Conservation (phyloP, 805 yeast genomes). For the Sugiyamaella chiloensis region DNA sequence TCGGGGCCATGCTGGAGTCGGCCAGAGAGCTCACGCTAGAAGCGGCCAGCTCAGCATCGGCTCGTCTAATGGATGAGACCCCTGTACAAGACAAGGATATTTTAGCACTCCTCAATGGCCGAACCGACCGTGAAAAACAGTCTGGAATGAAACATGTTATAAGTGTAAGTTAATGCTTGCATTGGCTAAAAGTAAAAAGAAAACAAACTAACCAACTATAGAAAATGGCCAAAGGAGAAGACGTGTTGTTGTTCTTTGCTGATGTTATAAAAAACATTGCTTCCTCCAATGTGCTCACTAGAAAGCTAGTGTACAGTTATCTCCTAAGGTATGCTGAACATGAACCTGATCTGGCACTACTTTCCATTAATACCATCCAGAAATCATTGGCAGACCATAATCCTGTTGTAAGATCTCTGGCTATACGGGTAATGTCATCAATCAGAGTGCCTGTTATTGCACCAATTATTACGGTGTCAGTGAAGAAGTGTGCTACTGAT, state of each 20-base stretch:
- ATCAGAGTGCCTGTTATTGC: slow-evolving; percentile 75
- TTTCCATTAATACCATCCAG: slow-evolving; percentile 89
- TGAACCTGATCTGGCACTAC: slow-evolving; percentile 85
- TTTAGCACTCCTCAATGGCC: slow-evolving; percentile 60
- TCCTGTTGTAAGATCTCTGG: slow-evolving; percentile 65
- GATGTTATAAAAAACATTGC: slow-evolving; percentile 87
- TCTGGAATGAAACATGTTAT: slow-evolving; percentile 57
- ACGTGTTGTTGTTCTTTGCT: slow-evolving; percentile 58
- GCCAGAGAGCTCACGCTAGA: slow-evolving; percentile 77
- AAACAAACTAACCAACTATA: background rate
- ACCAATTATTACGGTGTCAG: slow-evolving; percentile 71
- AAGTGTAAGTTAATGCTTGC: slow-evolving; percentile 15
- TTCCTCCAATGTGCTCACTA: slow-evolving; percentile 58
- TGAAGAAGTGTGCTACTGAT: slow-evolving; percentile 67
- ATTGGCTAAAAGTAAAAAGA: too few species aligned
- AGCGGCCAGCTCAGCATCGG: slow-evolving; percentile 77
- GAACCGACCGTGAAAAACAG: slow-evolving; percentile 60
- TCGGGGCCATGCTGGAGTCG: slow-evolving; percentile 72
- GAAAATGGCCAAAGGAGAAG: slow-evolving; percentile 36
- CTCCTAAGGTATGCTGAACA: slow-evolving; percentile 71
- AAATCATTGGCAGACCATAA: slow-evolving; percentile 69
- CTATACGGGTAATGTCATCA: slow-evolving; percentile 79
- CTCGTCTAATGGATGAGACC: slow-evolving; percentile 61
- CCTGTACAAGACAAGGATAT: slow-evolving; percentile 62
- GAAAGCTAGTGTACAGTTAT: slow-evolving; percentile 74